Evolutionary conservation across 2,329 filamentous ascomycete species (phyloP).

Genomic region (Aspergillus tamarii): DNA sequence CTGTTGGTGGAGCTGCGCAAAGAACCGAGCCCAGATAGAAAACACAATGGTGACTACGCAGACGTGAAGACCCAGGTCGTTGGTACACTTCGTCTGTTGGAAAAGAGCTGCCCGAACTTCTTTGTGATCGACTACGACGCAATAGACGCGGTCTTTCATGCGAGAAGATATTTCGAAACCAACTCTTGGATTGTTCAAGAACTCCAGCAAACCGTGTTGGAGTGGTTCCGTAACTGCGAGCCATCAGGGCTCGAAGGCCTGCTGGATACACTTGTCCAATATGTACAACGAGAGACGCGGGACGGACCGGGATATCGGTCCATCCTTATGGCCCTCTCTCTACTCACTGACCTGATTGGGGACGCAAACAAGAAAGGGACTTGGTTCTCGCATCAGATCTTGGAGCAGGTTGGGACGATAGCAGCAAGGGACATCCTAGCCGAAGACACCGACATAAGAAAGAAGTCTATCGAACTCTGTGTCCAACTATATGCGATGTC

Average conservation of each 20-base stretch:
- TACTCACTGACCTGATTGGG: slow-evolving; percentile 33
- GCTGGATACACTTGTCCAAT: not conserved
- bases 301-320: not conserved
- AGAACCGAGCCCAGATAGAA: not conserved
- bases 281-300: not conserved
- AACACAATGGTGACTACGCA: not conserved
- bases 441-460: slow-evolving; percentile 41
- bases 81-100: not conserved
- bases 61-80: not conserved
- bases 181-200: slow-evolving; percentile 35
- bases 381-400: slow-evolving; percentile 19
- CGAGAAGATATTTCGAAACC: slow-evolving; percentile 36
- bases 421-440: slow-evolving; percentile 36
- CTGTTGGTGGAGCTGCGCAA: not conserved
- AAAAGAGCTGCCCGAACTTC: not conserved
- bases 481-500: slow-evolving; percentile 32
- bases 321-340: slow-evolving; percentile 35
- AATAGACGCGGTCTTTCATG: not conserved
- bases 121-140: not conserved
- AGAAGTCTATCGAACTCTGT: slow-evolving; percentile 42
- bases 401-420: slow-evolving; percentile 38
- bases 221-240: not conserved
- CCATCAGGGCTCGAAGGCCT: not conserved
- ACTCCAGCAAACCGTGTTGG: slow-evolving; percentile 33
- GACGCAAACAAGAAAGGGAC: slow-evolving; percentile 26